Conservation (phyloP, 495 filamentous ascomycete genomes). For the Collariella sp. region DNA sequence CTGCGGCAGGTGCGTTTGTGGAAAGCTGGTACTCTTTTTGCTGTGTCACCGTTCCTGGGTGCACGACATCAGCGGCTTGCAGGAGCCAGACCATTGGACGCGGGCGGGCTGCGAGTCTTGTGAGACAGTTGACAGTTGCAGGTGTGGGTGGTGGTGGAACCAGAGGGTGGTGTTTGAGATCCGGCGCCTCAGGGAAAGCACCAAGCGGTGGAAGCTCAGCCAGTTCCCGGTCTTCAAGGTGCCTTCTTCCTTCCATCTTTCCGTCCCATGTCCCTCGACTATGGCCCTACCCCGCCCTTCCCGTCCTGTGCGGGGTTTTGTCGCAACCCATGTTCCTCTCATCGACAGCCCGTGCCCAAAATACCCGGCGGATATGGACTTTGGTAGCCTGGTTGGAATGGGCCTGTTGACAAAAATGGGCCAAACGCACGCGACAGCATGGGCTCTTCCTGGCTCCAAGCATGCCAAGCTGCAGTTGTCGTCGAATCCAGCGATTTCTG, state of each 20-base stretch:
- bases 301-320: constrained; percentile 3
- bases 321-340: not conserved
- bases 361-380: not conserved
- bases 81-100: constrained; percentile 4
- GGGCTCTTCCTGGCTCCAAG: not conserved
- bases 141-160: not conserved
- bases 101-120: not conserved
- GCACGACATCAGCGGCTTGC: constrained; percentile 4
- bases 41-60: not conserved
- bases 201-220: not conserved
- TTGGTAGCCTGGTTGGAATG: not conserved
- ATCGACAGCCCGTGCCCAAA: not conserved
- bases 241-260: not conserved
- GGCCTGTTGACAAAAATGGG: not conserved
- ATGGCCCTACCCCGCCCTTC: constrained; percentile 4
- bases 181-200: not conserved
- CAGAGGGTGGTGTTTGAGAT: not conserved
- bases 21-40: not conserved
- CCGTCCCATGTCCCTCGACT: not conserved
- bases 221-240: too few relatives aligned
- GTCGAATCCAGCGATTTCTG: not conserved
- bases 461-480: not conserved
- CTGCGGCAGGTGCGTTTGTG: not conserved
- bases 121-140: not conserved
- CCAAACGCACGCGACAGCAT: not conserved